Percentiles rank a stretch among this genome's conserved stretches.
Evolutionary conservation across 2,329 filamentous ascomycete genomes (phyloP).

Genomic region (Zymoseptoria passerinii): DNA sequence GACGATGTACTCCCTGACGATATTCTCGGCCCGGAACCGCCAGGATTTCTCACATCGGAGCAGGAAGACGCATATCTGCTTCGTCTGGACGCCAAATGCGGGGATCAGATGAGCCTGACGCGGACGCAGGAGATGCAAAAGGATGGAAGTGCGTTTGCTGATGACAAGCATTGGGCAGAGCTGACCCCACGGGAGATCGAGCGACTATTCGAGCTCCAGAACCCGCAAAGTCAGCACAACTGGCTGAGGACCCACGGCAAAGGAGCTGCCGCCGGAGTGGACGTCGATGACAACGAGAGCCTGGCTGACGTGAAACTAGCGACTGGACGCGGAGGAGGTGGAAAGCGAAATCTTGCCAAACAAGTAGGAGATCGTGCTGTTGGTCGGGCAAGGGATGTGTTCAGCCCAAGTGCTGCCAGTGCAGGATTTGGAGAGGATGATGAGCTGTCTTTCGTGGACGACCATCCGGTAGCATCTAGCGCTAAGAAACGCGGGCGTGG

Average conservation of each 20-base stretch:
- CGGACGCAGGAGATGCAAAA: slow-evolving; percentile 10
- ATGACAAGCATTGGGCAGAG: slow-evolving; percentile 29
- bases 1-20: slow-evolving; percentile 27
- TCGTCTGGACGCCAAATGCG: slow-evolving; percentile 50
- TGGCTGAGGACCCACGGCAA: slow-evolving; percentile 54
- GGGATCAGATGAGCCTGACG: slow-evolving; percentile 39
- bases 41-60: slow-evolving; percentile 58
- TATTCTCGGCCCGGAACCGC: slow-evolving; percentile 48
- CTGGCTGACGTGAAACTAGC: slow-evolving; percentile 67
- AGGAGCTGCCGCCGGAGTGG: slow-evolving; percentile 13
- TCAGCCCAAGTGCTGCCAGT: slow-evolving; percentile 28
- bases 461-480: slow-evolving; percentile 15
- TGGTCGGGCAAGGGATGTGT: slow-evolving; percentile 27
- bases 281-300: slow-evolving; percentile 54
- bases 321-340: slow-evolving; percentile 27
- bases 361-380: slow-evolving; percentile 30
- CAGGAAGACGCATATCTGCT: slow-evolving; percentile 68
- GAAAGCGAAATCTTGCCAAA: slow-evolving; percentile 27
- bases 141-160: slow-evolving; percentile 7
- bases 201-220: slow-evolving; percentile 50
- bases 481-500: slow-evolving; percentile 29
- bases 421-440: slow-evolving; percentile 33
- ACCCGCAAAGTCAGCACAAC: slow-evolving; percentile 88
- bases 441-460: slow-evolving; percentile 23
- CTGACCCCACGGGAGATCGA: slow-evolving; percentile 41